A percentile compares a stretch with the other conserved stretches of the same genome.
Conservation (phyloP, 805 yeast species). For the Candida gorgasii region DNA sequence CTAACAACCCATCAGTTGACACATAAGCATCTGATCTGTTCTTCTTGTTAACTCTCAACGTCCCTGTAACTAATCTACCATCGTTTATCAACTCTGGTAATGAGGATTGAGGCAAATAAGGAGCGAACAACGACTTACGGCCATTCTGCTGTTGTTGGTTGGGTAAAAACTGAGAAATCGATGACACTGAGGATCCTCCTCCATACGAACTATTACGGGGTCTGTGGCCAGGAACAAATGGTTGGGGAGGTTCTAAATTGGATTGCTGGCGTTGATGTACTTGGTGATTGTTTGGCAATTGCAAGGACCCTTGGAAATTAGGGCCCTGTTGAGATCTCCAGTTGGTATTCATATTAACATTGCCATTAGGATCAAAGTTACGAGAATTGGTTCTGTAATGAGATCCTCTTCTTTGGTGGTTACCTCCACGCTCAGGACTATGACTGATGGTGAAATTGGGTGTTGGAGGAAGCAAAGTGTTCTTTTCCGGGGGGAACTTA, state of each 20-base stretch:
- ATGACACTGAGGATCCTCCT: constrained; percentile 54
- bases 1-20: constrained; percentile 92
- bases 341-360: constrained; percentile 49
- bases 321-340: constrained; percentile 62
- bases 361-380: constrained; percentile 36
- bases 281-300: constrained; percentile 3
- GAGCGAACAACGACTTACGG: constrained; percentile 87
- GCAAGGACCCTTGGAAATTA: neutral
- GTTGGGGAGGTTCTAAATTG: constrained; percentile 39
- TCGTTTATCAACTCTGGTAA: constrained; percentile 87
- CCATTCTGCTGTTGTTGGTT: constrained; percentile 29
- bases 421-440: constrained; percentile 34
- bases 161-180: constrained; percentile 41
- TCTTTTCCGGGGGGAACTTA: constrained; percentile 63
- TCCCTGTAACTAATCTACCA: constrained; percentile 91
- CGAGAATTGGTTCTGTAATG: constrained; percentile 42
- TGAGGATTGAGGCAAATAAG: constrained; percentile 90
- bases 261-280: constrained; percentile 27
- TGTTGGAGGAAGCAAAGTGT: constrained; percentile 50
- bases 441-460: constrained; percentile 47
- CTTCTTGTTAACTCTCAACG: constrained; percentile 89
- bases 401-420: constrained; percentile 39
- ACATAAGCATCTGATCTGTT: constrained; percentile 98
- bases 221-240: constrained; percentile 78
- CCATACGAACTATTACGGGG: constrained; percentile 67